Evolutionary conservation across 495 filamentous ascomycete species (phyloP).

Genomic region (Penicillium herquei): DNA sequence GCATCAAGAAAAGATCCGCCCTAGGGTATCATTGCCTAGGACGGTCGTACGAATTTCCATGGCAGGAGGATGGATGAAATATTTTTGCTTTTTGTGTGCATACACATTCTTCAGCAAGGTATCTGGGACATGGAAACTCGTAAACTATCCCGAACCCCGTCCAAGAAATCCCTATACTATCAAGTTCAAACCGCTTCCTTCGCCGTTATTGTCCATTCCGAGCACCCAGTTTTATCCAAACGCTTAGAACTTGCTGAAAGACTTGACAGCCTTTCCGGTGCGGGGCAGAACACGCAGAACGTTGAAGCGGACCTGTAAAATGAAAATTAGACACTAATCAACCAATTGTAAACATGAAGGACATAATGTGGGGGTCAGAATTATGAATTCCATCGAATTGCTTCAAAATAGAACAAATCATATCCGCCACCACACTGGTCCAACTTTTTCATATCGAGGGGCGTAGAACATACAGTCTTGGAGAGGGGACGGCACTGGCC

Average conservation of each 20-base stretch:
- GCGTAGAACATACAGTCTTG: conserved; percentile 84
- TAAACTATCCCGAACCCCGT: conserved; percentile 49
- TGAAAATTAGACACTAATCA: conserved; percentile 19
- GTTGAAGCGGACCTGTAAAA: conserved; percentile 91
- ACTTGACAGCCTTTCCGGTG: conserved; percentile 95
- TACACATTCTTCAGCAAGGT: conserved; percentile 49
- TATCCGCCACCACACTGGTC: no score
- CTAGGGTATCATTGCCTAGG: conserved; percentile 10
- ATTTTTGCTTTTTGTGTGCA: conserved; percentile 49
- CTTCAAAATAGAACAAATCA: background rate
- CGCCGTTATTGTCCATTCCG: conserved; percentile 36
- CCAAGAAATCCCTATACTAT: conserved; percentile 41
- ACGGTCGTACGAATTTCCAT: conserved; percentile 33
- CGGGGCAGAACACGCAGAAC: conserved; percentile 93
- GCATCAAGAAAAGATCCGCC: conserved; percentile 16
- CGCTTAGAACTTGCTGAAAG: conserved; percentile 93
- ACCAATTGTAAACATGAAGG: background rate
- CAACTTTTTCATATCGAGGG: background rate
- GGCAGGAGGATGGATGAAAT: conserved; percentile 38
- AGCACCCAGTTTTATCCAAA: conserved; percentile 34
- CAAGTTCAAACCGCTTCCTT: conserved; percentile 47
- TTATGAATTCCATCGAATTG: background rate
- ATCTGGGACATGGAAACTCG: conserved; percentile 50
- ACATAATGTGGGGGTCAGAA: background rate
- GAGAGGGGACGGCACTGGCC: conserved; percentile 96